phyloP scores from a whole-genome alignment of 2,329 filamentous ascomycete genomes.

The Aspergillus viridinutans region DNA sequence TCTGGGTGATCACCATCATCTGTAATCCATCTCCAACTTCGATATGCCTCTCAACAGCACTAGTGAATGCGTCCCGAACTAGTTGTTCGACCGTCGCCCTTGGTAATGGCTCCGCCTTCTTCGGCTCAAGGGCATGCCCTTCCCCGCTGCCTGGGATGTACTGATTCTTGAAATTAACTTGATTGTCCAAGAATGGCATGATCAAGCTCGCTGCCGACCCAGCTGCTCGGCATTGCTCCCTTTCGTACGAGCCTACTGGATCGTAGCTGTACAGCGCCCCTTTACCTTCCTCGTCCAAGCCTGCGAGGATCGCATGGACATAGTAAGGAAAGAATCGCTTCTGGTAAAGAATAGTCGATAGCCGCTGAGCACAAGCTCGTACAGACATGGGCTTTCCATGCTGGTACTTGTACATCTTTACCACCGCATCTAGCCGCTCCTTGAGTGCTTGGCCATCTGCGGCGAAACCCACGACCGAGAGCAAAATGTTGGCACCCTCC shows the following conservation, averaged over 20 bases:
- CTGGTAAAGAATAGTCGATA: conserved; percentile 92
- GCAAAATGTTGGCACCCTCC: conserved; percentile 76
- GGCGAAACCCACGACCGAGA: conserved; percentile 93
- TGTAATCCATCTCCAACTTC: conserved; percentile 96
- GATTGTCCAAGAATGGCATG: conserved; percentile 98
- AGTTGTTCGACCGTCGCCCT: conserved; percentile 73
- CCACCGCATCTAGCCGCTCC: conserved; percentile 87
- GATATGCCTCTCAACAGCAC: conserved; percentile 96
- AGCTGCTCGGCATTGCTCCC: conserved; percentile 90
- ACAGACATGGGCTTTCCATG: conserved; percentile 96
- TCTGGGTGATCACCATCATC: conserved; percentile 85
- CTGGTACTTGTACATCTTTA: conserved; percentile 99
- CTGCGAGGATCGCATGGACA: conserved; percentile 87
- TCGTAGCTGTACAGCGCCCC: conserved; percentile 97
- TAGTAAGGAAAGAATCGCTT: conserved; percentile 99
- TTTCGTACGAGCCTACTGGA: conserved; percentile 94
- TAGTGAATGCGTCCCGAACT: conserved; percentile 96
- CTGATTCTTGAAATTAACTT: conserved; percentile 99
- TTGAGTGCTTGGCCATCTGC: conserved; percentile 92
- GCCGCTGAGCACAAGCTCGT: conserved; percentile 86
- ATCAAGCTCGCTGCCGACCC: conserved; percentile 91
- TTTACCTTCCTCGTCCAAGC: conserved; percentile 88
- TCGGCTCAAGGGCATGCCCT: conserved; percentile 70
- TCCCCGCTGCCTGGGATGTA: conserved; percentile 81
- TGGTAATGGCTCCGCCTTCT: conserved; percentile 60